These are phyloP conservation scores for Leishmania turanica DNA, from an alignment of 208 protist species.

Conservation along the genomic window DNA sequence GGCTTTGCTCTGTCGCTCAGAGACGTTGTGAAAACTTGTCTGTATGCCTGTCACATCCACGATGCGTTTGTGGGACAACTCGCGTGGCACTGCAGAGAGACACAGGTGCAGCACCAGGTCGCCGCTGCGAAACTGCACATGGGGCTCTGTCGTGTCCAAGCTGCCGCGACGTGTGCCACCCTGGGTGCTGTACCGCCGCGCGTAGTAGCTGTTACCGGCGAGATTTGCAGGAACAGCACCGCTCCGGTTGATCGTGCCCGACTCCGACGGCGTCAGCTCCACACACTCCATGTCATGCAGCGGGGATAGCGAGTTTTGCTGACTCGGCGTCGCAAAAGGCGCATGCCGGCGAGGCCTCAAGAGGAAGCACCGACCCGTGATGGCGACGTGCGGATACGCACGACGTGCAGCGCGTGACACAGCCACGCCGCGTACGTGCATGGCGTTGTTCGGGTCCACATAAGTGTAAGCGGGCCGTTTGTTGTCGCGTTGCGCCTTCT, in stretches of 20 bases:
- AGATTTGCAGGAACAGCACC: conserved; percentile 42
- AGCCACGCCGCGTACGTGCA: not conserved
- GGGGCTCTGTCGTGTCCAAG: not conserved
- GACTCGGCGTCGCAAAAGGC: too few relatives aligned
- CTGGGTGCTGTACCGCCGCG: conserved; percentile 43
- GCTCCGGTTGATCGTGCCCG: not conserved
- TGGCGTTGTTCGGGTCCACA: not conserved
- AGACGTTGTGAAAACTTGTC: conserved; percentile 65
- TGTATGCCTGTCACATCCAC: conserved; percentile 78
- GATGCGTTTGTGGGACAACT: conserved; percentile 44
- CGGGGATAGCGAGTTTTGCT: not conserved
- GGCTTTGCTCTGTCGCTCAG: conserved; percentile 34
- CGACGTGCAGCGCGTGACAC: not conserved
- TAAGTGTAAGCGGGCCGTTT: not conserved
- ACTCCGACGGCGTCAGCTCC: conserved; percentile 19
- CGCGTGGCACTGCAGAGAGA: conserved; percentile 36
- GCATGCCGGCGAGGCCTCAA: conserved; percentile 3
- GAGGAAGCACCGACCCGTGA: conserved; percentile 39
- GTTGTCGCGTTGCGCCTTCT: not conserved
- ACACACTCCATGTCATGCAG: conserved; percentile 19
- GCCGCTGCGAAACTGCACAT: conserved; percentile 22
- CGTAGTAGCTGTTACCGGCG: conserved; percentile 77
- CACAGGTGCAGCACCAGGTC: conserved; percentile 46
- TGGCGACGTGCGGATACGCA: conserved; percentile 17
- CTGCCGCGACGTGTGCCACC: not conserved